Conservation (phyloP, 2,329 filamentous ascomycete species). For the Penicillium polonicum region DNA sequence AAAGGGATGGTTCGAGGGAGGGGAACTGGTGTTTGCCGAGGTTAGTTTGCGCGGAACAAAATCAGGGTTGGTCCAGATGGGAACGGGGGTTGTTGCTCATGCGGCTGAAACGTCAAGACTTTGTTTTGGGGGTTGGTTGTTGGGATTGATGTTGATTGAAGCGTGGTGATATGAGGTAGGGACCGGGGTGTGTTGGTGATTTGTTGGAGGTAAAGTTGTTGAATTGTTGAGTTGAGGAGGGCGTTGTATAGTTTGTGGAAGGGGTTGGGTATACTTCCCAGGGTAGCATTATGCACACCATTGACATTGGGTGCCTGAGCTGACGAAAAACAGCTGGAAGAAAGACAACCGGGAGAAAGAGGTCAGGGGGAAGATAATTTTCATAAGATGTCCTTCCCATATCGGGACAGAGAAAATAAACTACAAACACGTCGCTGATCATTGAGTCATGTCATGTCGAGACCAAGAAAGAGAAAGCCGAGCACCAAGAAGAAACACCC, state of each 20-base stretch:
- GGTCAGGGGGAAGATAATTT: background rate
- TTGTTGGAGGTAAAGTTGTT: background rate
- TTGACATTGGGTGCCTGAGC: background rate
- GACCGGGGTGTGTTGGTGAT: background rate
- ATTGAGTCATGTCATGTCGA: constrained; percentile 28
- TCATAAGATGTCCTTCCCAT: constrained; percentile 9
- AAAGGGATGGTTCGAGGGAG: background rate
- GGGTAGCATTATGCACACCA: background rate
- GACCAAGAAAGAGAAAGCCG: constrained; percentile 1
- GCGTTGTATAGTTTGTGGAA: background rate
- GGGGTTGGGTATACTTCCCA: background rate
- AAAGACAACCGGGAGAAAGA: background rate
- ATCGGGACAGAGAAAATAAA: constrained; percentile 15
- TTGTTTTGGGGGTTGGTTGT: background rate
- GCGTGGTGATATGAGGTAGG: background rate
- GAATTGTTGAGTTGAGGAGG: background rate
- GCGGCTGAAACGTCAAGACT: constrained; percentile 8
- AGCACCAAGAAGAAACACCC: constrained; percentile 2
- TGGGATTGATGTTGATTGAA: background rate
- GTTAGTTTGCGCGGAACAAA: background rate
- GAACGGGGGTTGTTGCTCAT: constrained; percentile 1
- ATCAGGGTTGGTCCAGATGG: constrained; percentile 4
- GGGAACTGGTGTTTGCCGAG: constrained; percentile 6
- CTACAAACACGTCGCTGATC: constrained; percentile 27
- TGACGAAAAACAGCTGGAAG: background rate